Evolutionary conservation across 2,329 filamentous ascomycete genomes (phyloP), one percentile per base, ranked within the genome.

Genomic region (Cercospora janseana): DNA sequence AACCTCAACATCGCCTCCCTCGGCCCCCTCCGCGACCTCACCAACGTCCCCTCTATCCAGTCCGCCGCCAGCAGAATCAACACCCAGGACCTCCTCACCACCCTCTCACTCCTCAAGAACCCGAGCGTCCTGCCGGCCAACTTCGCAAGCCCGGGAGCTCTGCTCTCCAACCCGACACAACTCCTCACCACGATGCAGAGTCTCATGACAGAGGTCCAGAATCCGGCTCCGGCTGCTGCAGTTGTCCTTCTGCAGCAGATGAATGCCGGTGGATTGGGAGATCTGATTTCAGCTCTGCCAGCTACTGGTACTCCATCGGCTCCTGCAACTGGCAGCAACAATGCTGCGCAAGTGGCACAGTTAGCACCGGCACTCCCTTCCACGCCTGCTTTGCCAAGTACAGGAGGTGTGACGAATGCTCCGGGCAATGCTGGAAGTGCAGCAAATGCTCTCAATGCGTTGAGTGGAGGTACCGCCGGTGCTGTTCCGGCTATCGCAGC

Each of bases 31-130:
- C 35, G 47, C 8, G 23, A 31, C 24, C 31, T 57, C 28, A 54
- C 51, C 47, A 51, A 52, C 43, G 27, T 57, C 28, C 38, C 44
- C 18, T 34, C 47, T 23, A 28, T 54, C 12, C 54, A 57, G 16
- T 12, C 31, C 31, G 51, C 49, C 21, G 51, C 52, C 20, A 40
- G 37, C 6, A 16, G 31, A 8, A 31, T 57, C 47, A 54, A 49
- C 45, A 40, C 48, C 16, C 45, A 27, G 5, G 54, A 54, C 10
- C 48, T 57, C 21, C 31, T 52, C 45, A 38, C 51, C 6, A 38
- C 37, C 10, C 20, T 48, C 50, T 43, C 26, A 37, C 42, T 52
- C 50, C 38, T 52, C 16, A 42, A 43, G 10, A 38, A 32, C 23
- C 28, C 28, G 28, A 29, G 41, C 24, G 27, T 52, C 46, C 31